Evolutionary conservation across 2,329 filamentous ascomycete genomes (phyloP).

Genomic region (Fulvia fulva): DNA sequence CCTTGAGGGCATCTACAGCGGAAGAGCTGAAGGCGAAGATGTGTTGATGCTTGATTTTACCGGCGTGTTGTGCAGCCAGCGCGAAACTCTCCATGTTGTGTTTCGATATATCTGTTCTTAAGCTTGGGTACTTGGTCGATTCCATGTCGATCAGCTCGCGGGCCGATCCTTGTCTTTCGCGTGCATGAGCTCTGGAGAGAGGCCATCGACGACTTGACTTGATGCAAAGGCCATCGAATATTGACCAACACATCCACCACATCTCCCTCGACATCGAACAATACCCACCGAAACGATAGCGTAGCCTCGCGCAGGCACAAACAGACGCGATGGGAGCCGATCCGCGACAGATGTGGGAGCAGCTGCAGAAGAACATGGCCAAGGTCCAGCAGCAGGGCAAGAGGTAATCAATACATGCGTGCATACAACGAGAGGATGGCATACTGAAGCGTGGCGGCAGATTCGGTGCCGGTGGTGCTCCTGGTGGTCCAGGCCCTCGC

Average conservation of each 20-base stretch:
- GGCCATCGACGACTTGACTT: neutral
- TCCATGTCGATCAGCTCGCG: neutral
- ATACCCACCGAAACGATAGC: conserved; percentile 1
- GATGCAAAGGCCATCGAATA: neutral
- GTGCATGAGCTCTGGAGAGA: neutral
- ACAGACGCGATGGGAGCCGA: conserved; percentile 39
- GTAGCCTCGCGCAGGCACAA: neutral
- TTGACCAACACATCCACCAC: neutral
- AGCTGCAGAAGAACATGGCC: conserved; percentile 59
- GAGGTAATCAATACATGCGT: conserved; percentile 27
- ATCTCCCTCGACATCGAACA: neutral
- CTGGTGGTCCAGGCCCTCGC: conserved; percentile 47
- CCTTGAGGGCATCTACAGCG: conserved; percentile 47
- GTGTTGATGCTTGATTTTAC: conserved; percentile 44
- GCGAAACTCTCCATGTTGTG: conserved; percentile 33
- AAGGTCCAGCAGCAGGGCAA: conserved; percentile 46
- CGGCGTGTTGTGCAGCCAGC: conserved; percentile 32
- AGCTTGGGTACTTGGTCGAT: neutral
- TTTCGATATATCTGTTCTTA: conserved; percentile 6
- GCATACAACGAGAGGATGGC: neutral
- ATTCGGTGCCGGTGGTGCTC: conserved; percentile 48
- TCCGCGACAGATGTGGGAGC: conserved; percentile 63
- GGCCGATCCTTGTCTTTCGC: neutral
- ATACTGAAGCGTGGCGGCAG: conserved; percentile 24
- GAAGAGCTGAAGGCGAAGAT: conserved; percentile 50